A percentile compares a stretch with the other conserved stretches of the same genome.
Conservation (phyloP, 768 basidiomycete genomes). For the Piloderma croceum region DNA sequence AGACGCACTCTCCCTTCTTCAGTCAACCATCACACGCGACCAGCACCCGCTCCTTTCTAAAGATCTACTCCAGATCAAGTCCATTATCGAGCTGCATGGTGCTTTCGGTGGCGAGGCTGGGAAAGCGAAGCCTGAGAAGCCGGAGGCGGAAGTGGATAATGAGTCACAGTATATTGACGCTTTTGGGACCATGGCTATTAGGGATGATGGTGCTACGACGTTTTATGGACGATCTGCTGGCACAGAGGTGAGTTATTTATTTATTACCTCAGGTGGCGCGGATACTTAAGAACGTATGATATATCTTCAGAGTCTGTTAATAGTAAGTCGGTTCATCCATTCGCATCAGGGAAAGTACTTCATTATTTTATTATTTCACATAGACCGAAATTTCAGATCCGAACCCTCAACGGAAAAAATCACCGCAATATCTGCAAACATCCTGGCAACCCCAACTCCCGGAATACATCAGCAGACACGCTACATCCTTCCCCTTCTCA, state of each 20-base stretch:
- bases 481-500: conserved; percentile 50
- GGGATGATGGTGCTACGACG: conserved; percentile 63
- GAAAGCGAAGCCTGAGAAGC: conserved; percentile 19
- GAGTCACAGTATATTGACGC: conserved; percentile 56
- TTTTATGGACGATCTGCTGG: conserved; percentile 73
- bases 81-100: conserved; percentile 60
- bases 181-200: conserved; percentile 64
- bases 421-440: too few species aligned
- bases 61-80: conserved; percentile 61
- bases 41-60: conserved; percentile 55
- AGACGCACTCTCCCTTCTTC: conserved; percentile 55
- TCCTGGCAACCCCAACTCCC: too few species aligned
- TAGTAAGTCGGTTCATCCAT: conserved; percentile 38
- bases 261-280: neutral
- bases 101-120: conserved; percentile 36
- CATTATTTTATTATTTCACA: too few species aligned
- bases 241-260: conserved; percentile 48
- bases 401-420: too few species aligned
- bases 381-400: too few species aligned
- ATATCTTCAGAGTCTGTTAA: conserved; percentile 47
- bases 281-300: neutral
- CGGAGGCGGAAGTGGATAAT: conserved; percentile 26
- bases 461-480: too few species aligned
- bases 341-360: neutral
- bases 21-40: conserved; percentile 42